phyloP scores from a whole-genome alignment of 257 asterid genomes.

The Cordia subcordata region DNA sequence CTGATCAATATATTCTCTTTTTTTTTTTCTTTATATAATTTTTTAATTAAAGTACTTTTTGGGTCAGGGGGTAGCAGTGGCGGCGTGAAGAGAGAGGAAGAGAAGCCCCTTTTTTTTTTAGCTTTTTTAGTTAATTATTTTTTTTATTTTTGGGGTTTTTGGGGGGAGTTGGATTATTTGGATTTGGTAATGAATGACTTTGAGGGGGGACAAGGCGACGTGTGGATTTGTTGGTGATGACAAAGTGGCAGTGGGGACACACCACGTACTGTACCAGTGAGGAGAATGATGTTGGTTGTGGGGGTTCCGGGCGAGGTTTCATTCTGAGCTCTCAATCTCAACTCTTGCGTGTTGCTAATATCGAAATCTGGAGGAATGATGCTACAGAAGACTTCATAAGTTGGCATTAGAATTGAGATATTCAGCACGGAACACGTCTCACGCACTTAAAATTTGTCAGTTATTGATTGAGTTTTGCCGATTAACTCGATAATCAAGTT shows the following conservation, averaged over 20 bases:
- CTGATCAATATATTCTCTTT: conserved; percentile 20
- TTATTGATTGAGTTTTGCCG: too few relatives aligned
- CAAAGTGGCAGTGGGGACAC: too few relatives aligned
- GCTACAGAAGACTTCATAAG: too few relatives aligned
- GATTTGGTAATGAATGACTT: conserved; percentile 4
- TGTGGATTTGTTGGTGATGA: background rate
- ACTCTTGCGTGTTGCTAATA: too few relatives aligned
- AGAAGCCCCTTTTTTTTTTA: background rate
- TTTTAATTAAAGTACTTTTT: background rate
- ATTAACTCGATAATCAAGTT: too few relatives aligned
- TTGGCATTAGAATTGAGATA: too few relatives aligned
- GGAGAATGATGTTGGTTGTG: background rate
- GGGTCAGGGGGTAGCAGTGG: conserved; percentile 16
- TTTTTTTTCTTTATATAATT: conserved; percentile 6
- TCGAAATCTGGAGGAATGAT: too few relatives aligned
- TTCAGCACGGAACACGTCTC: too few relatives aligned
- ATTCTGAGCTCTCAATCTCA: too few relatives aligned
- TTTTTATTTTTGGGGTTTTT: background rate
- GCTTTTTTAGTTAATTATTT: too few relatives aligned
- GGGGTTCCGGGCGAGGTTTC: background rate
- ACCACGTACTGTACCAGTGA: too few relatives aligned
- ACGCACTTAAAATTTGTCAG: too few relatives aligned
- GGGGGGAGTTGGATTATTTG: conserved; percentile 6
- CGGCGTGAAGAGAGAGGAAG: conserved; percentile 8
- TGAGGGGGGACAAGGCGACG: background rate